phyloP scores from a whole-genome alignment of 2,329 filamentous ascomycete species.

The Pseudophaeomoniella oleicola region DNA sequence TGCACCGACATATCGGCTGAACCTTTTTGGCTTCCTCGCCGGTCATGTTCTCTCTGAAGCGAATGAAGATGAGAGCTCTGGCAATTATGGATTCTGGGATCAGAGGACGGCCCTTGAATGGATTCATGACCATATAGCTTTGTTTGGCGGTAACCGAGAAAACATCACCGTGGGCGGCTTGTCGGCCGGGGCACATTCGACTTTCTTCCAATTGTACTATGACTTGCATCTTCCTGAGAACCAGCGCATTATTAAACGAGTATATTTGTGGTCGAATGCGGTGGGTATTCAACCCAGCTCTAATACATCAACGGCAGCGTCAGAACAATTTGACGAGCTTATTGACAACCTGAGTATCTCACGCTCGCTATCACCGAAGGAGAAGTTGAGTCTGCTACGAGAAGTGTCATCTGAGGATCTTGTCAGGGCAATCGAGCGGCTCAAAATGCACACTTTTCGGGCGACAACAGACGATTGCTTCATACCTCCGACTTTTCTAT shows the following conservation, averaged over 20 bases:
- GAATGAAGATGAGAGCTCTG: slow-evolving; percentile 15
- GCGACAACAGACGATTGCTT: slow-evolving; percentile 29
- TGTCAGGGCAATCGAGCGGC: slow-evolving; percentile 18
- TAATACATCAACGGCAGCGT: slow-evolving; percentile 17
- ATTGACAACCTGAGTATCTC: slow-evolving; percentile 20
- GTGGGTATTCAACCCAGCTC: slow-evolving; percentile 30
- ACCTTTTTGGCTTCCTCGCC: slow-evolving; percentile 35
- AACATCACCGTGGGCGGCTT: slow-evolving; percentile 31
- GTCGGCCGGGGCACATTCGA: slow-evolving; percentile 30
- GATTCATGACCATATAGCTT: slow-evolving; percentile 32
- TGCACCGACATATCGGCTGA: slow-evolving; percentile 33
- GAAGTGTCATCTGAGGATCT: slow-evolving; percentile 18
- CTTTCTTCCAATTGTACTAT: slow-evolving; percentile 25
- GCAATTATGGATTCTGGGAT: slow-evolving; percentile 33
- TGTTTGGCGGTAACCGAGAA: slow-evolving; percentile 30
- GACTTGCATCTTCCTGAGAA: slow-evolving; percentile 15
- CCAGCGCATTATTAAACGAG: slow-evolving; percentile 17
- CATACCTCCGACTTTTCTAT: slow-evolving; percentile 22
- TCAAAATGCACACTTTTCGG: slow-evolving; percentile 32
- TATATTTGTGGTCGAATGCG: slow-evolving; percentile 32
- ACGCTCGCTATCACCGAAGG: slow-evolving; percentile 6
- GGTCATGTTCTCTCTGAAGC: slow-evolving; percentile 20
- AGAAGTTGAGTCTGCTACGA: slow-evolving; percentile 21
- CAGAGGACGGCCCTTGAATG: slow-evolving; percentile 36
- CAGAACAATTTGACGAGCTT: slow-evolving; percentile 29